Conservation (phyloP, 75 land plant species). For the Cunninghamia lanceolata region DNA sequence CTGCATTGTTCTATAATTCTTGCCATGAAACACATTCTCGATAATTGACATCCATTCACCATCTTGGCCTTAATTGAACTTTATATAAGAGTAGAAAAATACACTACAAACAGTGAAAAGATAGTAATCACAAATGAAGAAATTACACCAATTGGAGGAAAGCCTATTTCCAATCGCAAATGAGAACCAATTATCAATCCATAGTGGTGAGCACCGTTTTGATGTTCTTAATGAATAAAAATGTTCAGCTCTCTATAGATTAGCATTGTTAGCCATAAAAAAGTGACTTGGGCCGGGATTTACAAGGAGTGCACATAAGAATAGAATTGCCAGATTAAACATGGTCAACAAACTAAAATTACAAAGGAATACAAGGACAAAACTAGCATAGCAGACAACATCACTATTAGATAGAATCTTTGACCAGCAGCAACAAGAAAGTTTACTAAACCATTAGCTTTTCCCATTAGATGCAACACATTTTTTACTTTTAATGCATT, state of each 20-base stretch:
- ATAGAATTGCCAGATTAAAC: conserved; percentile 77
- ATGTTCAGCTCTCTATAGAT: conserved; percentile 95
- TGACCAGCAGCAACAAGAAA: conserved; percentile 58
- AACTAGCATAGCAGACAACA: conserved; percentile 86
- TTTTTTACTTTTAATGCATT: conserved; percentile 29
- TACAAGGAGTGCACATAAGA: conserved; percentile 92
- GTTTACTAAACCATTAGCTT: conserved; percentile 52
- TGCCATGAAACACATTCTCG: conserved; percentile 27
- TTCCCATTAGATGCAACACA: conserved; percentile 22
- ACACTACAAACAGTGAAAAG: conserved; percentile 87
- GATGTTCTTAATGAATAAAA: conserved; percentile 81
- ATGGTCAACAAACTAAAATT: conserved; percentile 93
- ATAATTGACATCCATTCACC: conserved; percentile 74
- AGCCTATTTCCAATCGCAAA: conserved; percentile 61
- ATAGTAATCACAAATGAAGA: conserved; percentile 85
- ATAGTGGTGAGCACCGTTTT: conserved; percentile 81
- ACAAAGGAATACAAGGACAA: conserved; percentile 87
- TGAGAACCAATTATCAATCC: conserved; percentile 32
- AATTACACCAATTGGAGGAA: conserved; percentile 57
- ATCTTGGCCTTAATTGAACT: conserved; percentile 94
- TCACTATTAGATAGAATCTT: conserved; percentile 83
- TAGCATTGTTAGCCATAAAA: conserved; percentile 88
- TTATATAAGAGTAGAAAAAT: conserved; percentile 87
- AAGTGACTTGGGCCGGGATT: conserved; percentile 82
- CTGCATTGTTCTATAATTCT: conserved; percentile 1